Conservation (phyloP, 2,329 filamentous ascomycete genomes). For the Aspergillus fischeri region DNA sequence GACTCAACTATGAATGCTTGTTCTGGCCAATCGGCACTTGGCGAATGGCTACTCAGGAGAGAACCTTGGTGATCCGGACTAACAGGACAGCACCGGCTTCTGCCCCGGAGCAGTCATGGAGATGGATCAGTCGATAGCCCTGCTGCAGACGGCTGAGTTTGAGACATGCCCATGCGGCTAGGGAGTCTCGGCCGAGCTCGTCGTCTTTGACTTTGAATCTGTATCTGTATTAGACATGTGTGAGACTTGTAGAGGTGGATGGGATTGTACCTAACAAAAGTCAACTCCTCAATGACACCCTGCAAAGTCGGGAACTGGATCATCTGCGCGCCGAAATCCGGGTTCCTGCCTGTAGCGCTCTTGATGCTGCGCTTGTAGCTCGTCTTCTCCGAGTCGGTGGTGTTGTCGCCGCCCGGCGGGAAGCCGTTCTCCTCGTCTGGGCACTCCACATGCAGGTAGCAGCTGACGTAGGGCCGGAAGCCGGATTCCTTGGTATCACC, state of each 20-base stretch:
- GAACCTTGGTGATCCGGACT: slow-evolving; percentile 64
- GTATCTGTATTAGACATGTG: neutral
- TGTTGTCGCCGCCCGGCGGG: slow-evolving; percentile 46
- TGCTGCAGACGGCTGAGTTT: slow-evolving; percentile 72
- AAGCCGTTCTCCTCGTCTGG: slow-evolving; percentile 45
- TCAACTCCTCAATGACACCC: slow-evolving; percentile 64
- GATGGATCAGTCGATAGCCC: slow-evolving; percentile 73
- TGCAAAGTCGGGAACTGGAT: slow-evolving; percentile 55
- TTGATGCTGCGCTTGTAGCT: slow-evolving; percentile 58
- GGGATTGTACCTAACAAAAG: slow-evolving; percentile 62
- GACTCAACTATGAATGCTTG: neutral
- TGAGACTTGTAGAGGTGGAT: neutral
- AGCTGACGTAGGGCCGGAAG: slow-evolving; percentile 72
- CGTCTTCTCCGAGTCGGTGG: slow-evolving; percentile 32
- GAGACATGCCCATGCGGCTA: slow-evolving; percentile 86
- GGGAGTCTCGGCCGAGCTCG: slow-evolving; percentile 69
- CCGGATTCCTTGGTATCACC: slow-evolving; percentile 51
- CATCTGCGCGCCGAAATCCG: slow-evolving; percentile 59
- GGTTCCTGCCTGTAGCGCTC: slow-evolving; percentile 56
- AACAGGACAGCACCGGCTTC: slow-evolving; percentile 66
- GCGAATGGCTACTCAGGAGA: slow-evolving; percentile 11
- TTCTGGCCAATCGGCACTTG: neutral
- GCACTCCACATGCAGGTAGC: slow-evolving; percentile 75
- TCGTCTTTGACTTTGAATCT: slow-evolving; percentile 86
- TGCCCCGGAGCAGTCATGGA: slow-evolving; percentile 66